A percentile compares a stretch with the other conserved stretches of the same genome.
phyloP scores from a whole-genome alignment of 495 filamentous ascomycete species.

The Collariella sp. region DNA sequence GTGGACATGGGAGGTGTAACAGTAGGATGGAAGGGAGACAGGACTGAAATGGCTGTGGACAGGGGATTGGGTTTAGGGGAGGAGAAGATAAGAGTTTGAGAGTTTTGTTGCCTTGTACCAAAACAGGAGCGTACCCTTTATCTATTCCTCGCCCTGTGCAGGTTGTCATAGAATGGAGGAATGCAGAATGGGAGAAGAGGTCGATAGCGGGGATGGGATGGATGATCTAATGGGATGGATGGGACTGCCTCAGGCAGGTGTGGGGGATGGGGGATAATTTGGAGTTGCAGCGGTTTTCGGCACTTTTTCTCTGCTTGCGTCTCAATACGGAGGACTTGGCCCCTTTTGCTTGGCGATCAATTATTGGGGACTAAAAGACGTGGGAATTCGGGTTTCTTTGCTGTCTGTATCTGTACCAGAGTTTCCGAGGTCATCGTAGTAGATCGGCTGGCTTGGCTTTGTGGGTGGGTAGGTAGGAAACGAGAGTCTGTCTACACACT shows the following conservation, averaged over 20 bases:
- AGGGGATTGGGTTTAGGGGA: not conserved
- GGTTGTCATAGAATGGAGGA: no score
- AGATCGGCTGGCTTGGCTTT: no score
- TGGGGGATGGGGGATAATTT: not conserved
- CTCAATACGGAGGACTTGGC: no score
- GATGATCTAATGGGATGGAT: conserved; percentile 5
- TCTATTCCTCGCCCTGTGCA: no score
- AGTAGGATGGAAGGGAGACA: not conserved
- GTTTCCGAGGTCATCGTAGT: no score
- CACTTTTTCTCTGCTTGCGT: not conserved
- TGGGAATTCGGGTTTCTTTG: not conserved
- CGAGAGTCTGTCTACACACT: no score
- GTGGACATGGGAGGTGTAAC: not conserved
- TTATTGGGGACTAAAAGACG: not conserved
- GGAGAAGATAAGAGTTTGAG: not conserved
- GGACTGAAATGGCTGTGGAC: no score
- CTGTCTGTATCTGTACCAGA: no score
- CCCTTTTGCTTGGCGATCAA: no score
- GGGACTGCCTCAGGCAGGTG: not conserved
- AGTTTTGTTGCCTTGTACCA: no score
- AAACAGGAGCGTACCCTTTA: no score
- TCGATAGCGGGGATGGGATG: not conserved
- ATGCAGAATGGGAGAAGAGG: not conserved
- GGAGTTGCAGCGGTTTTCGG: not conserved
- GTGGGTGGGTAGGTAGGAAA: no score